Base-by-base conservation (phyloP, 1,284 basidiomycete genomes). In the Pseudozyma pruni region DNA sequence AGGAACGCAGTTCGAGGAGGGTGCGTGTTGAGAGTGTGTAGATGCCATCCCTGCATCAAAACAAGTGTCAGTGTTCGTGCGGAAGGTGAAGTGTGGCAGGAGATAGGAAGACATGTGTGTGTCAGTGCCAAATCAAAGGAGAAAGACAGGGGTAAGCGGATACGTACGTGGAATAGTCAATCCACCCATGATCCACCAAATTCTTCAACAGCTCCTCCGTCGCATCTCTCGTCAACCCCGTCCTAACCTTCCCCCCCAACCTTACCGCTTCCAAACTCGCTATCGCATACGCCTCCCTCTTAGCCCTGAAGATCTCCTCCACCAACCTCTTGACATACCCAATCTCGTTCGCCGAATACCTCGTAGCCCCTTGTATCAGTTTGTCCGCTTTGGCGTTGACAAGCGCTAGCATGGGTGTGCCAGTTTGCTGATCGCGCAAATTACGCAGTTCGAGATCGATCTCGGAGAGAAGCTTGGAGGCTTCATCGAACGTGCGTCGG, bases 221-320 rank as follows among this genome's bases (percentile, higher is more conserved):
- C 62, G 90, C 89, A 5, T 88, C 85, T 81, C 91, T 90, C 44
- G 88, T 88, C 86, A 93, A 89, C 59, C 85, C 88, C 0, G 87
- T 64, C 41, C 91, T 83, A 31, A 85, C 77, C 83, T 92, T 90
- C 47, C 89, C 87, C 1, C 57, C 67, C 23, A 67, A 34, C n/a
- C 61, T 19, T 2, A 69, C 49, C 14, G 92, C 91, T 4, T 88
- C 89, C 23, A 91, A 83, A 2, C 90, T 90, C 0, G 90, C 89
- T 4, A 93, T 85, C 6, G 89, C 91, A 80, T 86, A 94, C 0
- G 89, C 85, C 73, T 90, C 87, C 38, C 87, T 86, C 8, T 89
- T 88, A 9, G 92, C 90, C 13, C 90, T 86, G 86, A 93, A 90
- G 75, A 94, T 93, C 84, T 90, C 90, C 75, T 93, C 90, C 38